Evolutionary conservation across 1,139 yeast species (phyloP).

Genomic region (Pichia sp.): DNA sequence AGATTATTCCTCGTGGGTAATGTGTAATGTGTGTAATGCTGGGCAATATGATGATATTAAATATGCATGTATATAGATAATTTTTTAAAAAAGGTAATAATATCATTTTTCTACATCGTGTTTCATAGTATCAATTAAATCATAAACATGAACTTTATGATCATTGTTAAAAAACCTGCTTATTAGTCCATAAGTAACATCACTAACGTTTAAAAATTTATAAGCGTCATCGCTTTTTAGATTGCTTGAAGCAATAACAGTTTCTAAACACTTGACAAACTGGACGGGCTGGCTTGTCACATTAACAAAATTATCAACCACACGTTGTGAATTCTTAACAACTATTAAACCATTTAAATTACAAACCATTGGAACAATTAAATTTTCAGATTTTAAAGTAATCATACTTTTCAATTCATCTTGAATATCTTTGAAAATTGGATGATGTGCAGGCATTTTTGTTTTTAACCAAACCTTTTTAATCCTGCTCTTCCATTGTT

Average conservation of each 20-base stretch:
- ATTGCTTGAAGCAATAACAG: conserved; percentile 3
- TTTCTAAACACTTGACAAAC: conserved; percentile 28
- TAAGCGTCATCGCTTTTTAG: conserved; percentile 4
- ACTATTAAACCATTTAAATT: conserved; percentile 25
- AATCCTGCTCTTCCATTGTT: conserved; percentile 23
- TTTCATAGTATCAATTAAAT: conserved; percentile 6
- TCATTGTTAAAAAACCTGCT: conserved; percentile 23
- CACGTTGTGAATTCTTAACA: conserved; percentile 14
- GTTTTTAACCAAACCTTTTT: conserved; percentile 25
- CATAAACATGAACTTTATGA: conserved; percentile 10
- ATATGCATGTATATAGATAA: too few species aligned
- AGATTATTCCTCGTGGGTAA: too few species aligned
- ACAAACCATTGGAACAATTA: conserved; percentile 26
- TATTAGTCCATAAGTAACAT: conserved; percentile 25
- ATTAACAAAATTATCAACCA: conserved; percentile 24
- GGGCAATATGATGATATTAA: too few species aligned
- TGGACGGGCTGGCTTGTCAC: conserved; percentile 29
- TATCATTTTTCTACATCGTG: neutral
- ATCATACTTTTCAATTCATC: conserved; percentile 18
- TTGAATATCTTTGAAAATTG: conserved; percentile 24
- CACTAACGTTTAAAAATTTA: conserved; percentile 27
- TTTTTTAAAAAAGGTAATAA: neutral
- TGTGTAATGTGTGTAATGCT: too few species aligned
- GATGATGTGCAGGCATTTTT: conserved; percentile 29
- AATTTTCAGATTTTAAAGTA: conserved; percentile 1